A percentile compares a stretch with the other conserved stretches of the same genome.
phyloP scores from a whole-genome alignment of 768 basidiomycete genomes.

The Lactarius trivialis region DNA sequence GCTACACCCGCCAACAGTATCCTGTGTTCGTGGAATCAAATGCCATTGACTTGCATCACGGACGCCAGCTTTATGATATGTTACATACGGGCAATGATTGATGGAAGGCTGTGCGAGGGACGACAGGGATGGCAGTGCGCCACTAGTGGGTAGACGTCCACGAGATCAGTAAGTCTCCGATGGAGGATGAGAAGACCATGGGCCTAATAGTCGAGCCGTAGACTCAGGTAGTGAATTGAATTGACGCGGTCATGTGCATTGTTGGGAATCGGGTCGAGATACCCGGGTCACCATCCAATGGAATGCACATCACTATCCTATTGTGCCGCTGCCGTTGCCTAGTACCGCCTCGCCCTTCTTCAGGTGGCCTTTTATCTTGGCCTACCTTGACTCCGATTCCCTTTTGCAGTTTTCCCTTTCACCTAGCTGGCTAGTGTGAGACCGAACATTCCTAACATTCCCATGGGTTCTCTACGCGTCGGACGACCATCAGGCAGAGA shows the following conservation, averaged over 20 bases:
- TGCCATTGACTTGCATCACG: background rate
- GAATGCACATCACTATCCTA: too few relatives aligned
- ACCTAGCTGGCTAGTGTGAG: slow-evolving; percentile 18
- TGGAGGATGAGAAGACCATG: background rate
- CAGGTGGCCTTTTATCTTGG: background rate
- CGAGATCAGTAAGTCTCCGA: background rate
- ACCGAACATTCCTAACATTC: background rate
- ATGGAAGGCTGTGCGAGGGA: slow-evolving; percentile 5
- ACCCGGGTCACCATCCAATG: background rate
- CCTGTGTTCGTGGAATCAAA: background rate
- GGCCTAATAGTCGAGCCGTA: background rate
- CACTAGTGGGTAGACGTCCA: background rate
- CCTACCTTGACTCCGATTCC: background rate
- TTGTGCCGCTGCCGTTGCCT: background rate
- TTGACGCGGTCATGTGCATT: too few relatives aligned
- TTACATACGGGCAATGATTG: background rate
- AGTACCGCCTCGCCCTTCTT: background rate
- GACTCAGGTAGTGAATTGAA: background rate
- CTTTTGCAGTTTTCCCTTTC: background rate
- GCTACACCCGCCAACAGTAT: background rate
- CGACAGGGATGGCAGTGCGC: background rate
- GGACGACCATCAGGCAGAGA: slow-evolving; percentile 7
- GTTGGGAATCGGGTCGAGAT: background rate
- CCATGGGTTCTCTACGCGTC: slow-evolving; percentile 18
- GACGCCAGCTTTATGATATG: background rate